These are phyloP conservation scores for Dactylonectria estremocensis DNA, from an alignment of 2,329 filamentous ascomycete species.

Conservation along the genomic window DNA sequence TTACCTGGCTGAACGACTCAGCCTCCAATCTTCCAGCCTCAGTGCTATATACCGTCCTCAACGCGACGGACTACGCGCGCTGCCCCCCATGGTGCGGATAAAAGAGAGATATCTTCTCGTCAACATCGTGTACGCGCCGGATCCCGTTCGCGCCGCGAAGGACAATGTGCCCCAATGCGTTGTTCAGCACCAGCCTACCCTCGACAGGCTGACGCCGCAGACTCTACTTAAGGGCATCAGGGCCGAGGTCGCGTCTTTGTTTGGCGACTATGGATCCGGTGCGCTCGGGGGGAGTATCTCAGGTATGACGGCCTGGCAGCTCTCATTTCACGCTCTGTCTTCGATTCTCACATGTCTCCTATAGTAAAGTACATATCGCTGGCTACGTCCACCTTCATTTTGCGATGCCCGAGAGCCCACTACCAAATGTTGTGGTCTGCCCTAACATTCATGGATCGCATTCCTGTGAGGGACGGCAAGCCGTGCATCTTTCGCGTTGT, in stretches of 20 bases:
- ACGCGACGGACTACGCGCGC: neutral
- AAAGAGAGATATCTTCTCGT: constrained; percentile 98
- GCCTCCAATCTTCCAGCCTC: neutral
- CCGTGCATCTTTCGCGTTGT: constrained; percentile 88
- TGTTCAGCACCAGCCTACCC: constrained; percentile 84
- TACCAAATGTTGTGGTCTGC: constrained; percentile 93
- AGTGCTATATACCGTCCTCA: constrained; percentile 4
- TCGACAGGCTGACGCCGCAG: constrained; percentile 77
- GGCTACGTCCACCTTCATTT: constrained; percentile 94
- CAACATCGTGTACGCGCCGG: constrained; percentile 88
- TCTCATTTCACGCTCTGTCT: neutral
- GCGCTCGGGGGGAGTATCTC: constrained; percentile 78
- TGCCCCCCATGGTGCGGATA: constrained; percentile 84
- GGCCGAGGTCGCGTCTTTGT: constrained; percentile 78
- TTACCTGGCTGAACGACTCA: neutral
- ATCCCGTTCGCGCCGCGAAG: constrained; percentile 55
- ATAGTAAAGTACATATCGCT: constrained; percentile 92
- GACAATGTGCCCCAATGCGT: constrained; percentile 72
- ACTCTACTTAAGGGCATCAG: constrained; percentile 79
- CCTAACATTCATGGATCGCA: constrained; percentile 81
- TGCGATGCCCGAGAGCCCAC: constrained; percentile 85
- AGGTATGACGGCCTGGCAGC: constrained; percentile 63
- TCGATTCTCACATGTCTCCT: constrained; percentile 17
- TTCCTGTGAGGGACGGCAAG: constrained; percentile 73
- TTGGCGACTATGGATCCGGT: constrained; percentile 91